A percentile compares a stretch with the other conserved stretches of the same genome.
Conservation (phyloP, 768 basidiomycete species). For the Lentinula detonsa region DNA sequence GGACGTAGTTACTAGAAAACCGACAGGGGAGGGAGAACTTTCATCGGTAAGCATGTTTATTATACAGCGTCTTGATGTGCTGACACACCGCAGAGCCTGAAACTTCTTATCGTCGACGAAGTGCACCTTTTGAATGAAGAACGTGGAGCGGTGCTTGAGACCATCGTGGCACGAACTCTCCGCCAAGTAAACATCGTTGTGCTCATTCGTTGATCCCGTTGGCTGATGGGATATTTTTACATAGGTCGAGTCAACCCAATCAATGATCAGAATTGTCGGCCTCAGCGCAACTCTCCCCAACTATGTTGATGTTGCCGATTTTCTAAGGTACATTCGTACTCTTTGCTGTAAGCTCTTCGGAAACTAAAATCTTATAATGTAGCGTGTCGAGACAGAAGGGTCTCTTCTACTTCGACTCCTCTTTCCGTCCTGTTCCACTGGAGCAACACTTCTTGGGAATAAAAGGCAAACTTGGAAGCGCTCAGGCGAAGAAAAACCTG, state of each 20-base stretch:
- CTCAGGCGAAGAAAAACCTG: conserved; percentile 72
- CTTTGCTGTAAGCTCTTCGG: not conserved
- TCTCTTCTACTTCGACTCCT: conserved; percentile 96
- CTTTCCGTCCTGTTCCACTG: conserved; percentile 92
- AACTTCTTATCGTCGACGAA: conserved; percentile 95
- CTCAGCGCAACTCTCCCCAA: conserved; percentile 96
- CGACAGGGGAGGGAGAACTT: conserved; percentile 95
- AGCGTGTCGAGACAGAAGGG: conserved; percentile 86
- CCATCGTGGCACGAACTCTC: conserved; percentile 93
- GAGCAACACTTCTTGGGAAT: conserved; percentile 97
- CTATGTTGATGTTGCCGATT: conserved; percentile 94
- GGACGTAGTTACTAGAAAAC: conserved; percentile 98
- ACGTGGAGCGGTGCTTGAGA: conserved; percentile 96
- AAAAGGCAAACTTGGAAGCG: conserved; percentile 78
- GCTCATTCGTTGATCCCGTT: not conserved
- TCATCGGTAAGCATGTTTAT: conserved; percentile 58
- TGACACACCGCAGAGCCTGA: conserved; percentile 58
- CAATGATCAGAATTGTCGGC: conserved; percentile 92
- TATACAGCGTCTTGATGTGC: not conserved
- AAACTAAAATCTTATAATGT: not conserved
- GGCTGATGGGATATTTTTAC: not conserved
- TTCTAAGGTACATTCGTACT: conserved; percentile 58
- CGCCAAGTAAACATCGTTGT: conserved; percentile 53
- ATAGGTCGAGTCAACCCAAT: conserved; percentile 94
- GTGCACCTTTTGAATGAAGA: conserved; percentile 97